Percentiles rank a stretch among this genome's conserved stretches.
Evolutionary conservation across 768 basidiomycete species (phyloP).

Genomic region (Hericium erinaceus): DNA sequence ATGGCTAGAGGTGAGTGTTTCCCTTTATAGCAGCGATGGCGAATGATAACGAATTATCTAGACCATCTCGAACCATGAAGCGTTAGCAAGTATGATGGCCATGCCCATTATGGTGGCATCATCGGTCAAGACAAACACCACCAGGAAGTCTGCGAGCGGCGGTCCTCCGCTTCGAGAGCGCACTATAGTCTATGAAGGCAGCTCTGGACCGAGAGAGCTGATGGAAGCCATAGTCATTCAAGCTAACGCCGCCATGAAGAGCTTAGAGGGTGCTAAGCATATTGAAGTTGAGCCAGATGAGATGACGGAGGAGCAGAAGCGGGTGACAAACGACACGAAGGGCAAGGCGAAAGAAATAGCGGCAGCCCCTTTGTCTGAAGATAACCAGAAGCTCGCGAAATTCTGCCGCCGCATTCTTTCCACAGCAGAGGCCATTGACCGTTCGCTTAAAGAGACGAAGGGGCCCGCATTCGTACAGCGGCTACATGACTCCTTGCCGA

Average conservation of each 20-base stretch:
- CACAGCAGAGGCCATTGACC: constrained; percentile 80
- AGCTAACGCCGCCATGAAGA: constrained; percentile 86
- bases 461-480: constrained; percentile 79
- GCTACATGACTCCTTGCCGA: constrained; percentile 68
- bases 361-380: constrained; percentile 42
- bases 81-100: constrained; percentile 90
- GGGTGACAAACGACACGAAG: constrained; percentile 61
- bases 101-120: constrained; percentile 91
- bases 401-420: constrained; percentile 84
- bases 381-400: constrained; percentile 64
- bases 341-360: constrained; percentile 56
- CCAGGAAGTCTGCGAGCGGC: constrained; percentile 40
- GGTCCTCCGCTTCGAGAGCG: constrained; percentile 62
- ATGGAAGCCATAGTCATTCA: constrained; percentile 89
- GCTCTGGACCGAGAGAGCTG: constrained; percentile 83
- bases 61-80: constrained; percentile 92
- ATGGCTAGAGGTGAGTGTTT: constrained; percentile 71
- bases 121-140: constrained; percentile 52
- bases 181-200: constrained; percentile 83
- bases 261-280: constrained; percentile 57
- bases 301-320: constrained; percentile 85
- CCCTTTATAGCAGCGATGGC: constrained; percentile 1
- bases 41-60: constrained; percentile 21
- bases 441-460: constrained; percentile 81
- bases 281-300: constrained; percentile 42